Evolutionary conservation across 192 early-diverging fungal species (phyloP).

Genomic region (Chytriomyces confervae): DNA sequence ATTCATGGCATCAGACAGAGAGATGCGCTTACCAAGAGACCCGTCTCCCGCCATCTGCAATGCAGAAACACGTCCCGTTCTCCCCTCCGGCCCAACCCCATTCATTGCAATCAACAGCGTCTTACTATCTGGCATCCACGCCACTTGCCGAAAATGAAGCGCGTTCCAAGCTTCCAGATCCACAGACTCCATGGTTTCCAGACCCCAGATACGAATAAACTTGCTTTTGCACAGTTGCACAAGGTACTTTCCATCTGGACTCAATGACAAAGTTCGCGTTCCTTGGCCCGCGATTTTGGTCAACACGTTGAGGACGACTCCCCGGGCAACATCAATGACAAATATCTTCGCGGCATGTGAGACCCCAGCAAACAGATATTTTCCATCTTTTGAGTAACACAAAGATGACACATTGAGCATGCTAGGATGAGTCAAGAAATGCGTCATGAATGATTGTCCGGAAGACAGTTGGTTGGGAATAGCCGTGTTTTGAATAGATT

Average conservation of each 20-base stretch:
- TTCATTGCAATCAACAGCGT: constrained; percentile 23
- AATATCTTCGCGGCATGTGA: neutral
- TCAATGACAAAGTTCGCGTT: neutral
- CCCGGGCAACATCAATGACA: constrained; percentile 9
- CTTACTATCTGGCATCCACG: constrained; percentile 20
- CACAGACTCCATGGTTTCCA: constrained; percentile 15
- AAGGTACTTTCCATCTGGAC: constrained; percentile 8
- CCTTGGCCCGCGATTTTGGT: constrained; percentile 2
- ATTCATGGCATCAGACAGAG: neutral
- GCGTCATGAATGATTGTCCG: constrained; percentile 18
- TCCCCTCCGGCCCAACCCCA: neutral
- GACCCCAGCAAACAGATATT: constrained; percentile 2
- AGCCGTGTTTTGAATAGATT: neutral
- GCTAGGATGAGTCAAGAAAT: constrained; percentile 4
- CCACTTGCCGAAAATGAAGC: constrained; percentile 14
- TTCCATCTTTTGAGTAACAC: neutral
- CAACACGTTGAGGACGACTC: neutral
- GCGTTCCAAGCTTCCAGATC: neutral
- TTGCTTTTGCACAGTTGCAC: constrained; percentile 24
- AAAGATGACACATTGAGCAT: constrained; percentile 10
- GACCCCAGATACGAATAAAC: constrained; percentile 15
- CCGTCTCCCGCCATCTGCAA: constrained; percentile 14
- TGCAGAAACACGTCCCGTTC: constrained; percentile 14
- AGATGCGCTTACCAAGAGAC: neutral
- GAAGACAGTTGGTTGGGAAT: neutral